Conservation (phyloP, 805 yeast genomes). For the Cyberlindnera suaveolens region DNA sequence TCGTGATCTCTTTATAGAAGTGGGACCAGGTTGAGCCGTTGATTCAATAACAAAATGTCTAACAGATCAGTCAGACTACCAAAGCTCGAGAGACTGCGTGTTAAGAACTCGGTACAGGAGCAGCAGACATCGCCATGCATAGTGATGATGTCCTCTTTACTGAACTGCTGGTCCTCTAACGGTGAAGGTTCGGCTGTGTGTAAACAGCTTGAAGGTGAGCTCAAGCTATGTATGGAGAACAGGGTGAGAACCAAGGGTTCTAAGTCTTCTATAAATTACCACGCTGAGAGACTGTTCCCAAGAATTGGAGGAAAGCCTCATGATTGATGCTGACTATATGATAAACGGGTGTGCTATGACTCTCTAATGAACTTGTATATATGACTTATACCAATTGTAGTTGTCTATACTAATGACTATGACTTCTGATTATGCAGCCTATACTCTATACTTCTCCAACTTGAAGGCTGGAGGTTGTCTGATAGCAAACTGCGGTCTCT, state of each 20-base stretch:
- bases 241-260: slow-evolving; percentile 23
- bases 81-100: slow-evolving; percentile 67
- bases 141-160: slow-evolving; percentile 74
- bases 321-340: slow-evolving; percentile 17
- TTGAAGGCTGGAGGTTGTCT: slow-evolving; percentile 61
- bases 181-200: slow-evolving; percentile 77
- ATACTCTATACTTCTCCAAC: slow-evolving; percentile 42
- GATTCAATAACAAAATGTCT: slow-evolving; percentile 8
- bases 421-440: no score
- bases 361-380: no score
- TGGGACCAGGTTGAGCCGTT: neutral
- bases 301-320: slow-evolving; percentile 45
- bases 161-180: slow-evolving; percentile 95
- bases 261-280: slow-evolving; percentile 44
- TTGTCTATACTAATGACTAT: no score
- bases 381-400: neutral
- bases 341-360: no score
- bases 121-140: slow-evolving; percentile 65
- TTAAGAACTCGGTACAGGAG: slow-evolving; percentile 54
- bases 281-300: slow-evolving; percentile 44
- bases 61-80: slow-evolving; percentile 48
- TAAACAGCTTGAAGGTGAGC: slow-evolving; percentile 54
- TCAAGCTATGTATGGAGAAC: slow-evolving; percentile 66
- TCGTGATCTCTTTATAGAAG: neutral
- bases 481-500: slow-evolving; percentile 59